Conservation (phyloP, 306 rosid species). For the Dalbergia cultrata region DNA sequence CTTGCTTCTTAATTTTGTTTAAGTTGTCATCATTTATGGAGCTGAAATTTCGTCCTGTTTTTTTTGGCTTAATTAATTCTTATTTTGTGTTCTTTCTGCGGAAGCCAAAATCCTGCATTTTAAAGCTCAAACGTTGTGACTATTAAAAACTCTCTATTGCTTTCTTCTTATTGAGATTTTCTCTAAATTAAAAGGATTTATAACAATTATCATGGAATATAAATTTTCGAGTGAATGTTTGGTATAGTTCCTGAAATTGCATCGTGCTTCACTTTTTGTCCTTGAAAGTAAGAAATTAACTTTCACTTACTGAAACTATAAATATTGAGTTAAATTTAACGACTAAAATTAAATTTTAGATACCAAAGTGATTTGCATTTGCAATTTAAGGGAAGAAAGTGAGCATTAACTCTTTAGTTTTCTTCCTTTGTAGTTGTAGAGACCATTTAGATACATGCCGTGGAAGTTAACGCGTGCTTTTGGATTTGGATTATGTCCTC, state of each 20-base stretch:
- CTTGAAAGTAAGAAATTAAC: no score
- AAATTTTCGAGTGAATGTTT: background rate
- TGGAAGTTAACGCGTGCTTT: constrained; percentile 9
- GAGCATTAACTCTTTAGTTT: background rate
- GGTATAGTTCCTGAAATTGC: no score
- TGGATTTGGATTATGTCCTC: background rate
- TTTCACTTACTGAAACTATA: no score
- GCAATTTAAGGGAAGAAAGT: no score
- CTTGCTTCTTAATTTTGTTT: background rate
- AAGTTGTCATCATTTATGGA: background rate
- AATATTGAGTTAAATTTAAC: no score
- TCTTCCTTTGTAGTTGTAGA: background rate
- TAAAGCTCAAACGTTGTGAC: background rate
- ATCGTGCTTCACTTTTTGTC: no score
- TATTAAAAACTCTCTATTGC: background rate
- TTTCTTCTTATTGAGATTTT: constrained; percentile 20
- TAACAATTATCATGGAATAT: background rate
- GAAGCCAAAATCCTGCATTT: constrained; percentile 4
- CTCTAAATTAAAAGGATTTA: background rate
- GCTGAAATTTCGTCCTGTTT: background rate
- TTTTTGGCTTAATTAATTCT: background rate
- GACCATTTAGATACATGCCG: background rate
- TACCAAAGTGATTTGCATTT: no score
- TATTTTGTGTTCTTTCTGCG: constrained; percentile 7
- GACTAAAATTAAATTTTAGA: no score